phyloP scores from a whole-genome alignment of 441 rosid species.

The Rhodomyrtus psidioides region DNA sequence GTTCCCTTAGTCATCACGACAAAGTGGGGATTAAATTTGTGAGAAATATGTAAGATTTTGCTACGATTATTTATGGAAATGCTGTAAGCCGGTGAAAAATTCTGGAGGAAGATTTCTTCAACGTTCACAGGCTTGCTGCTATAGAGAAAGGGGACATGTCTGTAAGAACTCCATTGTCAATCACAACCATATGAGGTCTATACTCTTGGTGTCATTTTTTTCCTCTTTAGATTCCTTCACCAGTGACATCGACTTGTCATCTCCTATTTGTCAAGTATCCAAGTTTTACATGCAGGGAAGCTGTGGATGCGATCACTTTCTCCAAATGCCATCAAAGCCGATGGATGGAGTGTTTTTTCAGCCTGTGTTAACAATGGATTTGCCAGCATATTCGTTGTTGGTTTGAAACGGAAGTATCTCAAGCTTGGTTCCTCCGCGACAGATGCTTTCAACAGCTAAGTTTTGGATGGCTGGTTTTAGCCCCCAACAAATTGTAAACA shows the following conservation, averaged over 20 bases:
- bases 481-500: background rate
- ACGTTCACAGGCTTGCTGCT: background rate
- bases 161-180: background rate
- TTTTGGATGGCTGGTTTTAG: background rate
- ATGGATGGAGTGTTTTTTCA: background rate
- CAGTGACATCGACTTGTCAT: background rate
- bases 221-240: background rate
- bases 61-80: background rate
- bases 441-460: background rate
- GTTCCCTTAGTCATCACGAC: constrained; percentile 24
- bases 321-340: background rate
- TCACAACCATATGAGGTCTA: background rate
- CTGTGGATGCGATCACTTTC: background rate
- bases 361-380: background rate
- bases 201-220: background rate
- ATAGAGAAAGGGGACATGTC: background rate
- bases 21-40: background rate
- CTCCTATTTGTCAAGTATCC: background rate
- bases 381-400: background rate
- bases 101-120: background rate
- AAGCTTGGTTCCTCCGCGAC: background rate
- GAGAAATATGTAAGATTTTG: background rate
- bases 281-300: background rate
- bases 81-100: background rate
- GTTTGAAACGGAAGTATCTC: background rate